Percentiles rank a stretch among this genome's conserved stretches.
Conservation (phyloP, 2,329 filamentous ascomycete genomes). For the Balansia obtecta region DNA sequence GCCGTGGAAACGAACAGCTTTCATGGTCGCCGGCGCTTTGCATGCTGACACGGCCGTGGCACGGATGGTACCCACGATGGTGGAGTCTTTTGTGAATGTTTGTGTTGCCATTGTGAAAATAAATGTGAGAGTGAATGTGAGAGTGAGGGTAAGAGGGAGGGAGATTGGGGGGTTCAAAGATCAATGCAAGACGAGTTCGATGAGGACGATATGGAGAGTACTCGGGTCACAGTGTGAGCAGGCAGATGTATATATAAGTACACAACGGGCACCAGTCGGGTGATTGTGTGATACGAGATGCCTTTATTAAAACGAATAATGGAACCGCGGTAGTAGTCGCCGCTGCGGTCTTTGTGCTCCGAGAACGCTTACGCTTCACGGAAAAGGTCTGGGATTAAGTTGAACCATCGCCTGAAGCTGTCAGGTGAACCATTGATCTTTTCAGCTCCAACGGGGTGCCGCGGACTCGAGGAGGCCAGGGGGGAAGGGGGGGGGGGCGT, state of each 20-base stretch:
- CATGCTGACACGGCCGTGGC: constrained; percentile 4
- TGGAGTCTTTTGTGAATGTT: constrained; percentile 1
- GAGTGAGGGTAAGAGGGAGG: background rate
- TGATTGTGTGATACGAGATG: background rate
- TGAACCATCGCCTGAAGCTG: background rate
- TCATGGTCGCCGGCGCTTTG: constrained; percentile 24
- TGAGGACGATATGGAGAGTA: background rate
- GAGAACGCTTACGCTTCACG: too few relatives aligned
- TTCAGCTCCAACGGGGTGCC: background rate
- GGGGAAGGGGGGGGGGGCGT: background rate
- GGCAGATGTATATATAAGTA: too few relatives aligned
- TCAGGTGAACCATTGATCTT: constrained; percentile 3
- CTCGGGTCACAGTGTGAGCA: too few relatives aligned
- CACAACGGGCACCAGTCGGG: background rate
- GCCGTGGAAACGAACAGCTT: constrained; percentile 41
- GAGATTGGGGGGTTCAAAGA: background rate
- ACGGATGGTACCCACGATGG: constrained; percentile 6
- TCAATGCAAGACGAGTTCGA: background rate
- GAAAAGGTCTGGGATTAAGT: background rate
- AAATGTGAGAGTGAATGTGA: too few relatives aligned
- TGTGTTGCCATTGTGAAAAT: constrained; percentile 3
- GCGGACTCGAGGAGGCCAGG: background rate
- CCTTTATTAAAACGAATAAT: too few relatives aligned
- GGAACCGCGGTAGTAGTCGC: too few relatives aligned
- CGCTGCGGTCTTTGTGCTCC: too few relatives aligned